Evolutionary conservation across 805 yeast genomes (phyloP).

Genomic region (Ogataea trehaloabstinens): DNA sequence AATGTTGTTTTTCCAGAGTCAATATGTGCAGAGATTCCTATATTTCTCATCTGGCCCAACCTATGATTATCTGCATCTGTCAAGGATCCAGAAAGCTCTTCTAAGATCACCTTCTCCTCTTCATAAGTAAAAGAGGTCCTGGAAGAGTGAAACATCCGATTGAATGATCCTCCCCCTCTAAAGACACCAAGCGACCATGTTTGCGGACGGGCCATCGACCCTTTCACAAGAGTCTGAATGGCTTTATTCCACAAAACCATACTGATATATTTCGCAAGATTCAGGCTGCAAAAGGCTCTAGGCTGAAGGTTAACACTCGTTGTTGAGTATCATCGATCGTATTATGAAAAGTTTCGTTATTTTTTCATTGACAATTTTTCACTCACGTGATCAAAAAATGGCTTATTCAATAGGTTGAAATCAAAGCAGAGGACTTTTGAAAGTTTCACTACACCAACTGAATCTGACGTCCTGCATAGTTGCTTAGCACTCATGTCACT

Average conservation of each 20-base stretch:
- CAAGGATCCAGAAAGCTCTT: constrained; percentile 49
- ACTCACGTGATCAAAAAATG: too few relatives aligned
- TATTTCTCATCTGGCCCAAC: constrained; percentile 72
- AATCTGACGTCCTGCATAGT: too few relatives aligned
- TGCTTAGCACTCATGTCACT: too few relatives aligned
- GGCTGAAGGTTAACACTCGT: too few relatives aligned
- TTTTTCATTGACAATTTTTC: too few relatives aligned
- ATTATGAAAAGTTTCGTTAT: too few relatives aligned
- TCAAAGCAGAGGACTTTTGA: too few relatives aligned
- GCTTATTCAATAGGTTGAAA: too few relatives aligned
- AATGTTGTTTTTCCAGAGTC: constrained; percentile 98
- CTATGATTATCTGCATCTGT: constrained; percentile 51
- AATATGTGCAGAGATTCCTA: constrained; percentile 97
- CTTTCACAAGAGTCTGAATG: background rate
- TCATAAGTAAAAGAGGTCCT: constrained; percentile 46
- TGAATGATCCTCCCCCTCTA: background rate
- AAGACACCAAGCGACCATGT: background rate
- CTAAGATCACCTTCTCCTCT: constrained; percentile 70
- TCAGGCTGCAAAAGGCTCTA: too few relatives aligned
- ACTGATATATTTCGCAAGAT: too few relatives aligned
- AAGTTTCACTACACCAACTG: too few relatives aligned
- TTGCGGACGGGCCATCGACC: background rate
- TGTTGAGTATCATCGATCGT: too few relatives aligned
- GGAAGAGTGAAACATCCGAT: constrained; percentile 35
- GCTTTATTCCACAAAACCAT: background rate